Base-by-base conservation (phyloP, 2,329 filamentous ascomycete genomes). In the Colletotrichum sp. region DNA sequence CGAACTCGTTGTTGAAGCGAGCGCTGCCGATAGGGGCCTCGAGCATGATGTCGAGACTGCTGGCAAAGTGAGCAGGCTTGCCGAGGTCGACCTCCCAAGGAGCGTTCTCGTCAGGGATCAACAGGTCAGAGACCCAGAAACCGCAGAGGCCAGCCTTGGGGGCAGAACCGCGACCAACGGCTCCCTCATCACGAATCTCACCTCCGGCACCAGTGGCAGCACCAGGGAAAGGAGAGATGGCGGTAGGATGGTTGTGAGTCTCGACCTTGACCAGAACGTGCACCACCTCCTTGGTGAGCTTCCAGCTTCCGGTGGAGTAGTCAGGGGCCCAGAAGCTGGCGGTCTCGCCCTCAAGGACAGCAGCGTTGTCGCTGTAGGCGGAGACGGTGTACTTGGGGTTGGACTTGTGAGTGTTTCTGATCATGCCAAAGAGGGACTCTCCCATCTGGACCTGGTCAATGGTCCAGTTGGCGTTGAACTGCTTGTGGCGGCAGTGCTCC, bases 1-100 rank as follows among this genome's bases (percentile, higher is more conserved):
- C 97, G 81, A 99, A 99, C 82, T 98, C 97, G 82, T 99, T 99
- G 88, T 99, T 99, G 89, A 98, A 99, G 24, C 95, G 93, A 67
- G 97, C 97, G 80, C 95, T 97, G 44, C 97, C 97, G 80, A 99
- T 97, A 0, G 97, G 97, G 0, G 96, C 97, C 84, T 99, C 96
- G 13, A 99, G 89, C 96, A 99, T 99, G 80, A 99, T 99, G 83
- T 99, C 96, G 49, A 98, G 88, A 86, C 95, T 96, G 87, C 95
- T 98, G 24, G 97, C 96, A 82, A 98, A 97, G 85, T 99, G 97
- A 60, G 92, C 91, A 6, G 97, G 97, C 82, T 94, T 96, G 66
- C 97, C 97, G 72, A 98, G 91, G 81, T 98, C 95, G 36, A 95
- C 87, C 84, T 99, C 97, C 97, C 97, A 99, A 3, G 96, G 95